phyloP scores from a whole-genome alignment of 1,139 yeast species.

The Arxiozyma bovina region DNA sequence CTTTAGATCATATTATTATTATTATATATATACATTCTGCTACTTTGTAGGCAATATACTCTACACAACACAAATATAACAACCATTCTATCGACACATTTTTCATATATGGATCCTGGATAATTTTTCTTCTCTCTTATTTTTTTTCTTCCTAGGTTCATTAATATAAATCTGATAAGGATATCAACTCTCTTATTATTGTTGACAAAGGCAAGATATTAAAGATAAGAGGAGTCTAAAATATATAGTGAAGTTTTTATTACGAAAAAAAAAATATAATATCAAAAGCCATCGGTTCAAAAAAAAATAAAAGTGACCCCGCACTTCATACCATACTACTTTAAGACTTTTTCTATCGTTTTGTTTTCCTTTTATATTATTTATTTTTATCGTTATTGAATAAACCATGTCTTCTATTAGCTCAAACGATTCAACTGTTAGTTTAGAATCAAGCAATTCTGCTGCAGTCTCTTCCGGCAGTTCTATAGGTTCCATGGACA shows the following conservation, averaged over 20 bases:
- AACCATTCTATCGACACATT: neutral
- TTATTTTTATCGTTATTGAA: neutral
- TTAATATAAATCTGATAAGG: neutral
- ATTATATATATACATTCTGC: neutral
- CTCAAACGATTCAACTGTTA: conserved; percentile 3
- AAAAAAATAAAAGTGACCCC: neutral
- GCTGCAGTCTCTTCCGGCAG: conserved; percentile 20
- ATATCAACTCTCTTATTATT: neutral
- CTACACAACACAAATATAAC: neutral
- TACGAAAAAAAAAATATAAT: neutral
- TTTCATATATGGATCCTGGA: conserved; percentile 2
- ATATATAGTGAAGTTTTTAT: neutral
- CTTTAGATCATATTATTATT: neutral
- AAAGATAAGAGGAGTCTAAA: neutral
- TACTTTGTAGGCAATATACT: neutral
- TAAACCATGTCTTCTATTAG: conserved; percentile 4
- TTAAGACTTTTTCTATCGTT: too few species aligned
- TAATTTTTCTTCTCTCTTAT: neutral
- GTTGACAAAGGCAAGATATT: neutral
- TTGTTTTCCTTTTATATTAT: neutral
- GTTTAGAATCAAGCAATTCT: conserved; percentile 12
- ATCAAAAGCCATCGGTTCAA: neutral
- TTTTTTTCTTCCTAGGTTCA: neutral
- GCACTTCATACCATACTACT: too few species aligned
- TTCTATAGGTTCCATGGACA: conserved; percentile 31